phyloP scores from a whole-genome alignment of 2,329 filamentous ascomycete genomes.

The Zalaria sp. region DNA sequence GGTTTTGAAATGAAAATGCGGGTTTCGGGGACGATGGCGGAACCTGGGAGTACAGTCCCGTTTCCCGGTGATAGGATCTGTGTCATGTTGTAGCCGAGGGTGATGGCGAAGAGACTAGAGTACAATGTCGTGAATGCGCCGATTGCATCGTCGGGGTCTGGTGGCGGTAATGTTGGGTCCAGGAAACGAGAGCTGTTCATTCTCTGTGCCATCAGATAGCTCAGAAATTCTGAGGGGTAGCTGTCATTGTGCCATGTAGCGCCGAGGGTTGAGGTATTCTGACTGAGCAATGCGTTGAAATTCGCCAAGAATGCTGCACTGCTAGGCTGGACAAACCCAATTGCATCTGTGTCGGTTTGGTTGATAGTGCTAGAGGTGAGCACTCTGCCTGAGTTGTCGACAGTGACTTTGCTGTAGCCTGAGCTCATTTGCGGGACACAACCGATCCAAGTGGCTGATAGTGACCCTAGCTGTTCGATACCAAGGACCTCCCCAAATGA shows the following conservation, averaged over 20 bases:
- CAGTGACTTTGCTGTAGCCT: constrained; percentile 20
- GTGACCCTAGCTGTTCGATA: no score
- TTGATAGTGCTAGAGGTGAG: constrained; percentile 1
- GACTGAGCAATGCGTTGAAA: neutral
- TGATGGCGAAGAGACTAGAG: constrained; percentile 26
- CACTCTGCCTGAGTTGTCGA: constrained; percentile 19
- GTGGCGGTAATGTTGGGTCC: constrained; percentile 18
- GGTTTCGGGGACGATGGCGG: constrained; percentile 14
- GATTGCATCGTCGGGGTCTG: constrained; percentile 15
- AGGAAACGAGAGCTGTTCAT: constrained; percentile 20
- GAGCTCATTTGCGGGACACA: constrained; percentile 19
- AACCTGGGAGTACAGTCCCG: constrained; percentile 6
- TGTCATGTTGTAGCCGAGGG: constrained; percentile 17
- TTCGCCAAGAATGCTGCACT: neutral
- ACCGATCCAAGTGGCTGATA: neutral
- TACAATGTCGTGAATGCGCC: constrained; percentile 18
- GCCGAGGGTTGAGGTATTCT: neutral
- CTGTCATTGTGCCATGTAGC: constrained; percentile 35
- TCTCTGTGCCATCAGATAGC: constrained; percentile 27
- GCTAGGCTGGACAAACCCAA: neutral
- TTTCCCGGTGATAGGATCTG: no score
- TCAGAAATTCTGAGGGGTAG: constrained; percentile 29
- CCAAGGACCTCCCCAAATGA: no score
- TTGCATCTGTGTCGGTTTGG: neutral
- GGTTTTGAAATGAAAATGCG: constrained; percentile 35